Base-by-base conservation (phyloP, 352 stramenopile genomes). In the Globisporangium splendens region DNA sequence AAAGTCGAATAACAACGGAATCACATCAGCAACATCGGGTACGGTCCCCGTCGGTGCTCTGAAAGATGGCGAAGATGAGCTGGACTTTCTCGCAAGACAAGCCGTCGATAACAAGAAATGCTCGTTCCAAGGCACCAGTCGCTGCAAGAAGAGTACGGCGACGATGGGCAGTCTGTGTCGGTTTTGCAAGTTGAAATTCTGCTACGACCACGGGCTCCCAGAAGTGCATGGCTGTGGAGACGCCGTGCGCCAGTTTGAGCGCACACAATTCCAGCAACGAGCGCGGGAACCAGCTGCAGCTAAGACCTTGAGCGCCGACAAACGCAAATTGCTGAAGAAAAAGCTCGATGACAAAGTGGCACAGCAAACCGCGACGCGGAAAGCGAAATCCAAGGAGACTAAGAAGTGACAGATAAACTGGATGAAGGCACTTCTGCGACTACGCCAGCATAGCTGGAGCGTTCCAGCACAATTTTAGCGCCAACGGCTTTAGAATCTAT, bases 121-220 rank as follows among this genome's bases (percentile, higher is more conserved):
- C 56, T 71, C 73, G 11, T 89, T 83, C 50, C 69, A 88, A 53
- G 58, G 49, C 14, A 64, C 62, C 8, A 42, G 10, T 20, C 66
- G 68, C 38, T 93, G 84, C 53, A 80, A 79, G 46, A 88, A 89
- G 66, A 88, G 66, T 53, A 77, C 69, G 2, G 61, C 58, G 3
- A 75, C 84, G 66, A 61, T 89, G 43, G 82, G 85, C 17, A 80
- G 66, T n/a, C 66, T 91, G 33, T 96, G 85, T 59, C 75, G 74
- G 44, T 92, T 86, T 54, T 96, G 86, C 76, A 91, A 92, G 22
- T 73, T 93, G 53, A 89, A 89, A 61, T 94, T 92, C 51, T 96
- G 86, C 70, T 92, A 84, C 53, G 66, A 79, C 48, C 87, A 96
- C 61, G 76, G 71, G 1, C 62, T 82, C 43, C 77, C 85, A 1